Conservation (phyloP, 805 yeast species). For the Scheffersomyces stipitis region DNA sequence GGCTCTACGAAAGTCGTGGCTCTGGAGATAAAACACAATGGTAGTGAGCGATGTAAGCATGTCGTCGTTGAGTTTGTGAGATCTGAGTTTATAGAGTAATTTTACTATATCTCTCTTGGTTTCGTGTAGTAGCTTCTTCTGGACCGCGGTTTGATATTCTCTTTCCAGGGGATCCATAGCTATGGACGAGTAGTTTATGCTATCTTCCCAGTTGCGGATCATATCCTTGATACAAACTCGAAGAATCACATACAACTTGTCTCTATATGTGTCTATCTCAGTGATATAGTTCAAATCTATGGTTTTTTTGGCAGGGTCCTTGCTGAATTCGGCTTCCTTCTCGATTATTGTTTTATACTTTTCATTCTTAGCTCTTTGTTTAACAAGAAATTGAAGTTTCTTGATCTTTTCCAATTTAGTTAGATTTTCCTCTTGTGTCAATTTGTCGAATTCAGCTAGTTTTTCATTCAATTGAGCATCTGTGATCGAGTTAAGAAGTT, state of each 20-base stretch:
- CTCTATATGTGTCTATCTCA: conserved; percentile 12
- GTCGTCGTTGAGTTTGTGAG: conserved; percentile 40
- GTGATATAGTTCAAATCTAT: conserved; percentile 7
- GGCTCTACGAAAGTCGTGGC: conserved; percentile 49
- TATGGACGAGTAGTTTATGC: not conserved
- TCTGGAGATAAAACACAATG: conserved; percentile 60
- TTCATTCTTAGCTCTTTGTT: conserved; percentile 13
- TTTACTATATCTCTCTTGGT: conserved; percentile 49
- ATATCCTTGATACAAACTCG: conserved; percentile 49
- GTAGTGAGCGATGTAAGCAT: conserved; percentile 57
- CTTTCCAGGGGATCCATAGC: conserved; percentile 4
- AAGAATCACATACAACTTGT: conserved; percentile 38
- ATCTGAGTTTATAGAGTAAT: conserved; percentile 43
- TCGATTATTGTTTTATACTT: conserved; percentile 26
- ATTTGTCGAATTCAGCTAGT: conserved; percentile 19
- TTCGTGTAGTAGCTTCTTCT: conserved; percentile 22
- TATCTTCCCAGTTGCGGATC: conserved; percentile 42
- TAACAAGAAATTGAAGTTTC: conserved; percentile 17
- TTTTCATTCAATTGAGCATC: conserved; percentile 24
- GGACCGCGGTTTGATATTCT: conserved; percentile 5
- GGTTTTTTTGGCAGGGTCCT: conserved; percentile 6
- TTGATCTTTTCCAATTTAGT: conserved; percentile 17
- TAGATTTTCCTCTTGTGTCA: conserved; percentile 8
- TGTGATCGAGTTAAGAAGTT: conserved; percentile 13
- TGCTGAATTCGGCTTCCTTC: conserved; percentile 18